Percentiles rank a stretch among this genome's conserved stretches.
These are phyloP conservation scores for Trematosphaeria pertusa DNA, from an alignment of 2,329 filamentous ascomycete genomes.

Conservation along the genomic window DNA sequence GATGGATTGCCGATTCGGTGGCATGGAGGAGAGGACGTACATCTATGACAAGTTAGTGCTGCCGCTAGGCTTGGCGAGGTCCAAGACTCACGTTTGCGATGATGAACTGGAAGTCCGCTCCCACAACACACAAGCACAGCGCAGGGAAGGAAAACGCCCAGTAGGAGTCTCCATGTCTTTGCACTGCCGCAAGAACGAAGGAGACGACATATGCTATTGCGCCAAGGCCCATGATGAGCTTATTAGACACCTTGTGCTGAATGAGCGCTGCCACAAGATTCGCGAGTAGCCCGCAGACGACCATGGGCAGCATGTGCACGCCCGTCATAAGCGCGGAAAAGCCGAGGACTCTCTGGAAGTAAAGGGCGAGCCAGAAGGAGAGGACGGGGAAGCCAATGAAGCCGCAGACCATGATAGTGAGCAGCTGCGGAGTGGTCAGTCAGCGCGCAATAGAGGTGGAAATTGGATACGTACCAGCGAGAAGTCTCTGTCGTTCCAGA, in stretches of 20 bases:
- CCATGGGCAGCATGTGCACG: conserved; percentile 70
- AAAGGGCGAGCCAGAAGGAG: conserved; percentile 70
- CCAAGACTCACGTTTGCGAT: conserved; percentile 69
- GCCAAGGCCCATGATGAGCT: conserved; percentile 64
- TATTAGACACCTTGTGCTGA: conserved; percentile 70
- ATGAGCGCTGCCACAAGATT: conserved; percentile 69
- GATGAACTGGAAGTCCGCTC: conserved; percentile 74
- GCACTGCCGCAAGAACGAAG: conserved; percentile 65
- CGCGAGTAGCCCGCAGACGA: conserved; percentile 66
- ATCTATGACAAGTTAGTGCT: conserved; percentile 53
- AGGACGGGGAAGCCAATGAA: conserved; percentile 68
- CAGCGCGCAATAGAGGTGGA: neutral
- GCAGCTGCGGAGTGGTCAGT: conserved; percentile 51
- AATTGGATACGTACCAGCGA: conserved; percentile 55
- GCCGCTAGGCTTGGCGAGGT: neutral
- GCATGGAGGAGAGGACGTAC: conserved; percentile 72
- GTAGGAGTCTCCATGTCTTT: conserved; percentile 63
- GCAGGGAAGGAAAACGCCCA: conserved; percentile 72
- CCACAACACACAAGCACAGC: conserved; percentile 66
- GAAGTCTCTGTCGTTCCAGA: conserved; percentile 69
- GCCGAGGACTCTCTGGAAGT: conserved; percentile 64
- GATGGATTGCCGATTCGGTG: conserved; percentile 67
- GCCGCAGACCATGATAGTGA: conserved; percentile 64
- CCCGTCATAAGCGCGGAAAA: conserved; percentile 66
- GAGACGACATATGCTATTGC: conserved; percentile 53